phyloP scores from a whole-genome alignment of 805 yeast species.

The Suhomyces prunicola region DNA sequence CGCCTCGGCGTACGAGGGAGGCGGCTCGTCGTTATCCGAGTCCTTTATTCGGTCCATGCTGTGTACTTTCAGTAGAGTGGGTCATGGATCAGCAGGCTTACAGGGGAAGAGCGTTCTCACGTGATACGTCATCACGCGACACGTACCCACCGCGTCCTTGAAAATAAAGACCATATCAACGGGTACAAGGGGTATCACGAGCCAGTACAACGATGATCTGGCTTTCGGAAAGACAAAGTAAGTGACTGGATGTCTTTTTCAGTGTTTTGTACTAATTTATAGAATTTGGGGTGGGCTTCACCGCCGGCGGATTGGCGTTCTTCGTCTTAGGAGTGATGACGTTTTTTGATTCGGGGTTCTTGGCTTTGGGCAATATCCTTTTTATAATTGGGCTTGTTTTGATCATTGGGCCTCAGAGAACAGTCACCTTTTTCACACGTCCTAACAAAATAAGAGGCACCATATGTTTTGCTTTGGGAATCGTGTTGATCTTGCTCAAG shows the following conservation, averaged over 20 bases:
- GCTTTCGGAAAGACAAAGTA: conserved; percentile 76
- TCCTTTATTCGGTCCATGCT: not conserved
- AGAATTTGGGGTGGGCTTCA: conserved; percentile 92
- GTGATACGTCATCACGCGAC: not conserved
- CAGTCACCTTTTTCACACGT: conserved; percentile 78
- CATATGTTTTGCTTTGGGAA: conserved; percentile 72
- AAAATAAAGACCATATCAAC: not conserved
- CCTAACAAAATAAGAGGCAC: conserved; percentile 87
- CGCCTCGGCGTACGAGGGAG: conserved; percentile 51
- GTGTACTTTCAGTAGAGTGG: not conserved
- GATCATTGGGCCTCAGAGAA: conserved; percentile 84
- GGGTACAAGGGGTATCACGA: not conserved
- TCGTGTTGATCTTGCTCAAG: conserved; percentile 67
- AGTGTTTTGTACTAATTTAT: not conserved
- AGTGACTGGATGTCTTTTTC: conserved; percentile 24
- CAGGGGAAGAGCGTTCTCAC: not conserved
- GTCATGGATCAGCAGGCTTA: not conserved
- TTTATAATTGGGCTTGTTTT: conserved; percentile 79
- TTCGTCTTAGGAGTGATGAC: conserved; percentile 80
- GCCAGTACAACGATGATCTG: conserved; percentile 44
- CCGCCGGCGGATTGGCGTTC: conserved; percentile 78
- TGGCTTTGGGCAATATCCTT: conserved; percentile 84
- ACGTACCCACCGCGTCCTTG: not conserved
- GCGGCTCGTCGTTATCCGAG: conserved; percentile 16
- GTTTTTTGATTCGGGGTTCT: conserved; percentile 81